These are phyloP conservation scores for Trypanosoma scelopori DNA, from an alignment of 208 protist genomes.

Conservation along the genomic window DNA sequence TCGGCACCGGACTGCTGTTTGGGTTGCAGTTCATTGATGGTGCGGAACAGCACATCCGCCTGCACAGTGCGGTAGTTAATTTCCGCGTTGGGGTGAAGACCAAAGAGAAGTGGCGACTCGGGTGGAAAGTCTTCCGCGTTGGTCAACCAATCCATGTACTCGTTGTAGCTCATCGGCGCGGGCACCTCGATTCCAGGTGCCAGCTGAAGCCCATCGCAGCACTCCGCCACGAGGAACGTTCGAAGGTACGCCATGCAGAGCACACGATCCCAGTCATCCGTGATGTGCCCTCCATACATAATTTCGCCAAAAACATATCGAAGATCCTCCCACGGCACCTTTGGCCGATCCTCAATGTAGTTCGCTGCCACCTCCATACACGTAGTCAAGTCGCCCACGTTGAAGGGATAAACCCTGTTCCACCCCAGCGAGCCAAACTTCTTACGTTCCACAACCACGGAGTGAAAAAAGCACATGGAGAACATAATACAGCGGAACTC, in stretches of 20 bases:
- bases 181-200: constrained; percentile 92
- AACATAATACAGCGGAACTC: constrained; percentile 98
- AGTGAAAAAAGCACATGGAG: constrained; percentile 98
- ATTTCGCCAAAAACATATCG: constrained; percentile 99
- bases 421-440: constrained; percentile 98
- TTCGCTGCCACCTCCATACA: constrained; percentile 97
- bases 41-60: constrained; percentile 96
- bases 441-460: constrained; percentile 97
- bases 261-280: constrained; percentile 98
- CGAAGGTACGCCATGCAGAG: constrained; percentile 96
- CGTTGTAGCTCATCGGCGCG: constrained; percentile 84
- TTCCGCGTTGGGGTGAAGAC: constrained; percentile 99
- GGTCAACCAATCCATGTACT: constrained; percentile 96
- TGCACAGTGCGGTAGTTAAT: constrained; percentile 97
- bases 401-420: constrained; percentile 98
- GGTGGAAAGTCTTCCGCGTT: constrained; percentile 88
- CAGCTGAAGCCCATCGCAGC: constrained; percentile 92
- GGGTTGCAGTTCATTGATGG: constrained; percentile 96
- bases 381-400: constrained; percentile 96
- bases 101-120: constrained; percentile 96
- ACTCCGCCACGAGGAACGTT: constrained; percentile 88
- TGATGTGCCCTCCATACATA: constrained; percentile 99
- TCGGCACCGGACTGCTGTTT: constrained; percentile 87
- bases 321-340: constrained; percentile 98
- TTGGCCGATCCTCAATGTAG: constrained; percentile 97